These are phyloP conservation scores for Alternaria viburni DNA, from an alignment of 2,329 filamentous ascomycete species.

Conservation along the genomic window DNA sequence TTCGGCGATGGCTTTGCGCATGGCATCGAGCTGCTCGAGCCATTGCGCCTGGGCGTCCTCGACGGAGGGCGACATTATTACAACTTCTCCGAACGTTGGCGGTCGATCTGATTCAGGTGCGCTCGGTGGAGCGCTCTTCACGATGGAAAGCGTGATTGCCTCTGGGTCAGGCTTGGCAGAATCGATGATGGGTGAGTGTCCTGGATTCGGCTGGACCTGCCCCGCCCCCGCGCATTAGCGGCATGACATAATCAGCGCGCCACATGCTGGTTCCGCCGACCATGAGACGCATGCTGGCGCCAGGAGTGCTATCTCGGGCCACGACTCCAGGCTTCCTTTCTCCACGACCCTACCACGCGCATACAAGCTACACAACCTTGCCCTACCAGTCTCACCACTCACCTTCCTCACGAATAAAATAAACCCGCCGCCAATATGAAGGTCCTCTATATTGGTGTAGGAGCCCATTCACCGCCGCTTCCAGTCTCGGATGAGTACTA, in stretches of 20 bases:
- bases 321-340: background rate
- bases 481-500: slow-evolving; percentile 13
- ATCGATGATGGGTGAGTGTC: slow-evolving; percentile 16
- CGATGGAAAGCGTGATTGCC: background rate
- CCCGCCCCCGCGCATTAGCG: slow-evolving; percentile 30
- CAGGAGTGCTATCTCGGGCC: background rate
- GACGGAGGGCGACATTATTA: slow-evolving; percentile 47
- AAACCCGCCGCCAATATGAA: slow-evolving; percentile 66
- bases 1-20: slow-evolving; percentile 83
- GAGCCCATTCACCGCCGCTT: slow-evolving; percentile 43
- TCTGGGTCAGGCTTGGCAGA: slow-evolving; percentile 16
- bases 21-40: slow-evolving; percentile 82
- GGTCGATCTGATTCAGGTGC: background rate
- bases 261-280: background rate
- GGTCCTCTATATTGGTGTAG: slow-evolving; percentile 85
- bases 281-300: background rate
- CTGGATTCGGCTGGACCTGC: slow-evolving; percentile 23
- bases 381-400: background rate
- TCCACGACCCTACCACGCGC: background rate
- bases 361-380: background rate
- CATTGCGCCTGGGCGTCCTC: slow-evolving; percentile 69
- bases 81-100: background rate
- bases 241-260: slow-evolving; percentile 24
- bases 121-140: background rate
- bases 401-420: background rate